A percentile compares a stretch with the other conserved stretches of the same genome.
phyloP scores from a whole-genome alignment of 1,284 basidiomycete genomes.

The Ganoderma boninense region DNA sequence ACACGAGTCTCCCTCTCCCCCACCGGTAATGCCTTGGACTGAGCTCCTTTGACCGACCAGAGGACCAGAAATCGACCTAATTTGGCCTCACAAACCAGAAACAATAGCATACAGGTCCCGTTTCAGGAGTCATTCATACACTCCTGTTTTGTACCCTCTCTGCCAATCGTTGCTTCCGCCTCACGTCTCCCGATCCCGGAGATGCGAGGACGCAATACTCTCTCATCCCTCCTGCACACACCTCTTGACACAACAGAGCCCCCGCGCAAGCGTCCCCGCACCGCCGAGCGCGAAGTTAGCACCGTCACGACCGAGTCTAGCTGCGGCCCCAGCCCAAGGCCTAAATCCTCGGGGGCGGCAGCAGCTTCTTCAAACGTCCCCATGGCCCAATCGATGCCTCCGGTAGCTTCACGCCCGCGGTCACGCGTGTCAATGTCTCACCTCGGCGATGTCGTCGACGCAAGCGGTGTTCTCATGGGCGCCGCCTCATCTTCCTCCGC shows the following conservation, averaged over 20 bases:
- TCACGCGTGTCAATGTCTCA: constrained; percentile 5
- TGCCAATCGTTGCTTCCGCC: not conserved
- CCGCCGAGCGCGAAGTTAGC: constrained; percentile 13
- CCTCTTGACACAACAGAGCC: constrained; percentile 16
- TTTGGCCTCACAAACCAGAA: not conserved
- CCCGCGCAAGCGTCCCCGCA: constrained; percentile 33
- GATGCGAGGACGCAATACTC: constrained; percentile 12
- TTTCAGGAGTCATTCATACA: not conserved
- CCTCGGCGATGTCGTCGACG: not conserved
- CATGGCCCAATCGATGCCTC: not conserved
- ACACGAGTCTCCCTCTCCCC: not conserved
- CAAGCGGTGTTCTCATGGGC: not conserved
- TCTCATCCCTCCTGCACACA: not conserved
- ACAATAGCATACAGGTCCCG: not conserved
- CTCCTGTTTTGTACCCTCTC: not conserved
- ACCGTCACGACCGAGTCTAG: not conserved
- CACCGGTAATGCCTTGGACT: not conserved
- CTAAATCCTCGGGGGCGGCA: not conserved
- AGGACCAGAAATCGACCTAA: not conserved
- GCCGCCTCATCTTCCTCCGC: not conserved
- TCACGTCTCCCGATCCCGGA: constrained; percentile 17
- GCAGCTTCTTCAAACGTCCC: not conserved
- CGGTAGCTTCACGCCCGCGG: not conserved
- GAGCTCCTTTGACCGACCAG: not conserved
- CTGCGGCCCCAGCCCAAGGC: not conserved